Percentiles rank a stretch among this genome's conserved stretches.
phyloP scores from a whole-genome alignment of 2,329 filamentous ascomycete genomes.

The Mycosphaerella sp. region DNA sequence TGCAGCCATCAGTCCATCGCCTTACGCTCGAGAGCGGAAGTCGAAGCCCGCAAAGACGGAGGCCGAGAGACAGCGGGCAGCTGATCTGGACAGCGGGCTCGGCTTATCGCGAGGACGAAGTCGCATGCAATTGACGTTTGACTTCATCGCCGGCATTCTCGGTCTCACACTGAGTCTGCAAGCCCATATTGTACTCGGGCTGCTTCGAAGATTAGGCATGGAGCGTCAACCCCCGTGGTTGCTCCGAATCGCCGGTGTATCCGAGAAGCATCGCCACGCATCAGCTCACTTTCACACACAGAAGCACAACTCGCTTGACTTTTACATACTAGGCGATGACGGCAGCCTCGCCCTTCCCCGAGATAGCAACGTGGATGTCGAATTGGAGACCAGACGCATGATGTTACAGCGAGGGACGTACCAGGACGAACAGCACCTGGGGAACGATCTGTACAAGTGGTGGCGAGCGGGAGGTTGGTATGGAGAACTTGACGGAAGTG shows the following conservation, averaged over 20 bases:
- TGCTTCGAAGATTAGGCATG: slow-evolving; percentile 56
- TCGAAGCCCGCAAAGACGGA: slow-evolving; percentile 25
- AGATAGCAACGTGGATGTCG: slow-evolving; percentile 67
- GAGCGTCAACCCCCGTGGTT: slow-evolving; percentile 59
- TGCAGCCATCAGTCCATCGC: slow-evolving; percentile 33
- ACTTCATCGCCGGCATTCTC: slow-evolving; percentile 70
- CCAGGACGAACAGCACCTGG: slow-evolving; percentile 60
- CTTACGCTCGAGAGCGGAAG: slow-evolving; percentile 65
- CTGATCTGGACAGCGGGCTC: slow-evolving; percentile 54
- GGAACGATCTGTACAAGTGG: slow-evolving; percentile 71
- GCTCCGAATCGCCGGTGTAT: slow-evolving; percentile 44
- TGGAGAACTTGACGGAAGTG: slow-evolving; percentile 73
- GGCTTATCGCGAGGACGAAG: slow-evolving; percentile 72
- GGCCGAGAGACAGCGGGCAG: slow-evolving; percentile 21
- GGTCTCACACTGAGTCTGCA: slow-evolving; percentile 56
- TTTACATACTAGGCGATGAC: slow-evolving; percentile 48
- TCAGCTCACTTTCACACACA: slow-evolving; percentile 16
- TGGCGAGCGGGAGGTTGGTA: slow-evolving; percentile 81
- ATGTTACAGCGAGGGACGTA: slow-evolving; percentile 41
- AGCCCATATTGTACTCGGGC: slow-evolving; percentile 49
- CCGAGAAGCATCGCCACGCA: slow-evolving; percentile 31
- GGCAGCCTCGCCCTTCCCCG: slow-evolving; percentile 51
- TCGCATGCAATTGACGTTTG: slow-evolving; percentile 68
- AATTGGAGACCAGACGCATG: slow-evolving; percentile 65
- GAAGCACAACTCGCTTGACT: slow-evolving; percentile 36